Evolutionary conservation across 2,329 filamentous ascomycete species (phyloP), one percentile per base, ranked within the genome.

Genomic region (Pseudocercospora pini-densiflorae): DNA sequence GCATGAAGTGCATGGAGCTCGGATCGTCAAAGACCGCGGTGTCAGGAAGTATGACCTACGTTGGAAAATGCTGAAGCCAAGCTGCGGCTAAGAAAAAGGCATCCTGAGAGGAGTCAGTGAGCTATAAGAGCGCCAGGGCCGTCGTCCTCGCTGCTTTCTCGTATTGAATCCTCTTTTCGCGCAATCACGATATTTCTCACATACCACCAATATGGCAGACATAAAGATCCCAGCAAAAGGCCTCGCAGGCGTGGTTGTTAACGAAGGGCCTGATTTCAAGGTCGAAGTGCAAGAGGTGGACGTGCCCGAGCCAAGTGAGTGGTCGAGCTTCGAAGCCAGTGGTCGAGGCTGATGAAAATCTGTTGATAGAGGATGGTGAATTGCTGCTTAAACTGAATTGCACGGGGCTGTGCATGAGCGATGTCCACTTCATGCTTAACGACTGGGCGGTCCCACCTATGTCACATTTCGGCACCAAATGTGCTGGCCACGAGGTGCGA

Each of bases 321-420:
- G 16, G 16, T 19, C 31, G 23, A 43, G 59, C n/a, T 27, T 27
- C 33, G 47, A n/a, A 62, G 55, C n/a, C 16, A 43, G 40, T 27
- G 8, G 47, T 19, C 2, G 16, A 43, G 40, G 40, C 36, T 61
- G 29, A 67, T 21, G 0, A 33, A 33, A 29, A 14, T n/a, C 8
- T 40, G 8, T 24, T 24, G 24, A 12, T 47, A 74, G 73, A 72
- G 65, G 69, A 70, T 7, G 80, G 86, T 59, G 86, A 89, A 65
- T 77, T 88, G 23, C 79, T 89, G 9, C 80, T 89, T 72, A 84
- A 82, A 61, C 79, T 89, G 61, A 88, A 88, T 64, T 81, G 81
- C 27, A 89, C 86, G 1, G 87, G 87, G 0, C 79, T 89, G 58
- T 88, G 87, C 77, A 82, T 84, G 66, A 83, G 81, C 36, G 87